Evolutionary conservation across 2,329 filamentous ascomycete species (phyloP).

Genomic region (Epichloe festucae): DNA sequence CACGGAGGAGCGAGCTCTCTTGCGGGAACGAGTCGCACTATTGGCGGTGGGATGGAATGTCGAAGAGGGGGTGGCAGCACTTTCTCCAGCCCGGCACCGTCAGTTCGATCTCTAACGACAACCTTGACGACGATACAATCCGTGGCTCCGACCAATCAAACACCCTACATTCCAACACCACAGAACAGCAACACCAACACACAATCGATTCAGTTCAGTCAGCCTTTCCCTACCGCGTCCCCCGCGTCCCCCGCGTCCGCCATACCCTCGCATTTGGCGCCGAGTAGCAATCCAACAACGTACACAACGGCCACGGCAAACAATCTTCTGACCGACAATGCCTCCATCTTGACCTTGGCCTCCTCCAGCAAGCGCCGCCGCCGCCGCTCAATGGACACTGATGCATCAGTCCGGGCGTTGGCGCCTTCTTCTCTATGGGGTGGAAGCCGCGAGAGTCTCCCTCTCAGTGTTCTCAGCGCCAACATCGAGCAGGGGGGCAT

Average conservation of each 20-base stretch:
- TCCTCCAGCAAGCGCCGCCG: conserved; percentile 70
- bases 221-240: conserved; percentile 51
- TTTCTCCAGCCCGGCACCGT: conserved; percentile 72
- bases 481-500: conserved; percentile 43
- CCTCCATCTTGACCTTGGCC: conserved; percentile 72
- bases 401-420: conserved; percentile 74
- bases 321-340: conserved; percentile 71
- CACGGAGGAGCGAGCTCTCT: conserved; percentile 48
- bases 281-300: conserved; percentile 48
- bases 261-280: conserved; percentile 56
- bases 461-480: conserved; percentile 63
- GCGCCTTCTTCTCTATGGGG: conserved; percentile 73
- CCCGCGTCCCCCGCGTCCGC: conserved; percentile 55
- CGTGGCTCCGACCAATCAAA: conserved; percentile 42
- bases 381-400: conserved; percentile 69
- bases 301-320: conserved; percentile 71
- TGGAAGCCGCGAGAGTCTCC: conserved; percentile 66
- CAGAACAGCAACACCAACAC: conserved; percentile 21
- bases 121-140: conserved; percentile 81
- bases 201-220: conserved; percentile 48
- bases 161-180: conserved; percentile 14
- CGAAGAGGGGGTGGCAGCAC: conserved; percentile 62
- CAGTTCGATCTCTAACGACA: conserved; percentile 67
- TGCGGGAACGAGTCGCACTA: conserved; percentile 62
- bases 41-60: conserved; percentile 51